Evolutionary conservation across 768 basidiomycete species (phyloP).

Genomic region (Auricularia sp.): DNA sequence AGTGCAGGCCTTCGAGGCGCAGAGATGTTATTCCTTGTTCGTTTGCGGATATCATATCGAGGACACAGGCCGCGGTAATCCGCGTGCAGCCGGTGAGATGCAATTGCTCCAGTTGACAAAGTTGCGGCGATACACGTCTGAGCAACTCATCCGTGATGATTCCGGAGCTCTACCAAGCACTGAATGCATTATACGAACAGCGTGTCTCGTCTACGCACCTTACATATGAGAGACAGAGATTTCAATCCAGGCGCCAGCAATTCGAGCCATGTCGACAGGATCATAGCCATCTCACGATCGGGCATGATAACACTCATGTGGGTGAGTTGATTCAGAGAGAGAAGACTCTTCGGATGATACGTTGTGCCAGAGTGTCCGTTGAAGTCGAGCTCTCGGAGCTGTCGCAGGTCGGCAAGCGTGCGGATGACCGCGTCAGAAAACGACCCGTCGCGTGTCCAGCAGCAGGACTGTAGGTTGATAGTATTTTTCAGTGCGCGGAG

Average conservation of each 20-base stretch:
- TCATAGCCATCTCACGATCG: slow-evolving; percentile 38
- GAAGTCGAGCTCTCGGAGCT: slow-evolving; percentile 52
- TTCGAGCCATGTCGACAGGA: slow-evolving; percentile 43
- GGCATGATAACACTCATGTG: slow-evolving; percentile 72
- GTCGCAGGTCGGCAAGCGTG: slow-evolving; percentile 33
- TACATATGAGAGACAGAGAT: slow-evolving; percentile 59
- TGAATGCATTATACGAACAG: neutral
- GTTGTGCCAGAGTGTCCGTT: slow-evolving; percentile 52
- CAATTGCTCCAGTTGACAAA: slow-evolving; percentile 45
- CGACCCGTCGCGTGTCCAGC: slow-evolving; percentile 76
- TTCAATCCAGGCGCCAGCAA: slow-evolving; percentile 37
- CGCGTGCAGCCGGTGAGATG: slow-evolving; percentile 59
- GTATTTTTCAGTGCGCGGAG: slow-evolving; percentile 50
- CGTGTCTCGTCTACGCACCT: slow-evolving; percentile 31
- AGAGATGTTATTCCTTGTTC: slow-evolving; percentile 40
- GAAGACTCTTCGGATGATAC: slow-evolving; percentile 45
- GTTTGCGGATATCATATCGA: slow-evolving; percentile 38
- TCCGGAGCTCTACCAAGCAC: neutral
- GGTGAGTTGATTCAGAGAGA: slow-evolving; percentile 39
- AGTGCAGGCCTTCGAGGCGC: slow-evolving; percentile 53
- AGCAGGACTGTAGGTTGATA: slow-evolving; percentile 47
- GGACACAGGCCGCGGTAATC: slow-evolving; percentile 54
- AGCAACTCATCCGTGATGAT: slow-evolving; percentile 50
- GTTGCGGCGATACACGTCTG: slow-evolving; percentile 36
- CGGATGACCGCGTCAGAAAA: slow-evolving; percentile 48